Base-by-base conservation (phyloP, 1,139 yeast species). In the Yamadazyma oceani region DNA sequence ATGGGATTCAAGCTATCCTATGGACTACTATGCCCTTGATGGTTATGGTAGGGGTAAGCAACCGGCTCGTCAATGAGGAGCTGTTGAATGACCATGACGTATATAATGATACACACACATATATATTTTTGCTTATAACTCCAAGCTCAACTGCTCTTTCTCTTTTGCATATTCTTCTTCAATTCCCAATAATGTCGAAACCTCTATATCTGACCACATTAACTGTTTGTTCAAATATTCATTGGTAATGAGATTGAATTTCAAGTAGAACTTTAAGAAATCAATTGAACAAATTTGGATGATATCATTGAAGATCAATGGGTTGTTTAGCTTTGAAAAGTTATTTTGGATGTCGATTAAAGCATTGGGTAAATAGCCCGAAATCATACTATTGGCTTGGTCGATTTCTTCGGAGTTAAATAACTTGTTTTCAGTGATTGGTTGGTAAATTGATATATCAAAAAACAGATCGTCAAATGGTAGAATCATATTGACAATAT, bases 11-110 rank as follows among this genome's bases (percentile, higher is more conserved):
- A 69, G 69, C 4, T 92, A 92, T 57, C 97, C 97, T 5, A 92
- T 92, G 98, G 97, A 94, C 59, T 92, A 92, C 58, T 92, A 92
- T 57, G 81, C 85, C 9, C 77, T 77, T 51, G 88, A 88, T 42
- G 97, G 98, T 0, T 90, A 92, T 52, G 99, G 98, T 7, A 75
- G 98, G 48, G 97, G 97, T 5, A 71, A 77, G 48, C 58, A 73
- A 12, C 96, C 95, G 1, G 50, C 56, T 19, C 64, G 66, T 41
- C 42, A 36, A 11, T 29, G 7, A 17, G 11, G 3, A 19, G 9
- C 3, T 6, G 19, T n/a, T n/a, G n/a, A n/a, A n/a, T n/a, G n/a
- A n/a, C n/a, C n/a, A n/a, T n/a, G n/a, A n/a, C n/a, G n/a, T n/a
- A n/a, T n/a, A n/a, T n/a, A n/a, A n/a, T n/a, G n/a, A n/a, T n/a